Evolutionary conservation across 2,329 filamentous ascomycete species (phyloP).

Genomic region (Monosporascus sp.): DNA sequence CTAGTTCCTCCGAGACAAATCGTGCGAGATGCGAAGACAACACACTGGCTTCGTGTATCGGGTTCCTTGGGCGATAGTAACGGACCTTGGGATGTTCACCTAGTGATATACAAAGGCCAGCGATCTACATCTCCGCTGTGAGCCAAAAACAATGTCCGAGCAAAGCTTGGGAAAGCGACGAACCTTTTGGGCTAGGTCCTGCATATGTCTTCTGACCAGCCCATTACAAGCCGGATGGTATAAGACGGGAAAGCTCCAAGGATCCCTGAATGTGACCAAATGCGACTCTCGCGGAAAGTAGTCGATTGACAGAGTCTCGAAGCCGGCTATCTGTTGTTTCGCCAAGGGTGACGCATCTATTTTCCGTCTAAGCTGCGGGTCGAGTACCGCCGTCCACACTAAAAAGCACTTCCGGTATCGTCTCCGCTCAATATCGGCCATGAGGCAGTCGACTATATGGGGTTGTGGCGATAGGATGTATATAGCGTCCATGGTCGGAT

Average conservation of each 20-base stretch:
- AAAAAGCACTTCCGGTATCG: constrained; percentile 76
- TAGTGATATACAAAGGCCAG: constrained; percentile 82
- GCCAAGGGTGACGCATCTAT: constrained; percentile 67
- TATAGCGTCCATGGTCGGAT: constrained; percentile 88
- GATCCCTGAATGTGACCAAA: constrained; percentile 85
- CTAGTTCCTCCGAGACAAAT: constrained; percentile 87
- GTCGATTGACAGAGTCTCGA: constrained; percentile 79
- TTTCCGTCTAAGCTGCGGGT: constrained; percentile 63
- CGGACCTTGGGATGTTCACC: constrained; percentile 91
- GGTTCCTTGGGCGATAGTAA: constrained; percentile 73
- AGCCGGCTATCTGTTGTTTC: constrained; percentile 70
- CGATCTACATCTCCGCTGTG: constrained; percentile 50
- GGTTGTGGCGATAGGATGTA: constrained; percentile 83
- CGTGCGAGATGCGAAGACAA: constrained; percentile 82
- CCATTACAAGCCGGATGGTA: constrained; percentile 88
- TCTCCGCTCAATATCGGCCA: constrained; percentile 83
- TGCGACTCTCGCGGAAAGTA: constrained; percentile 90
- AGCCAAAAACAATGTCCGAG: constrained; percentile 3
- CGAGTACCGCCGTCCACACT: constrained; percentile 77
- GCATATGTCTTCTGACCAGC: constrained; percentile 77
- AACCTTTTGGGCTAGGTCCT: constrained; percentile 83
- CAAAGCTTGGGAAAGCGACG: not conserved
- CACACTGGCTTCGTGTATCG: constrained; percentile 81
- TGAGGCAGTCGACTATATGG: constrained; percentile 87
- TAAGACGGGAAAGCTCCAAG: constrained; percentile 89